Evolutionary conservation across 345 rosid species (phyloP), one percentile per base, ranked within the genome.

Genomic region (Pugionium cornutum): DNA sequence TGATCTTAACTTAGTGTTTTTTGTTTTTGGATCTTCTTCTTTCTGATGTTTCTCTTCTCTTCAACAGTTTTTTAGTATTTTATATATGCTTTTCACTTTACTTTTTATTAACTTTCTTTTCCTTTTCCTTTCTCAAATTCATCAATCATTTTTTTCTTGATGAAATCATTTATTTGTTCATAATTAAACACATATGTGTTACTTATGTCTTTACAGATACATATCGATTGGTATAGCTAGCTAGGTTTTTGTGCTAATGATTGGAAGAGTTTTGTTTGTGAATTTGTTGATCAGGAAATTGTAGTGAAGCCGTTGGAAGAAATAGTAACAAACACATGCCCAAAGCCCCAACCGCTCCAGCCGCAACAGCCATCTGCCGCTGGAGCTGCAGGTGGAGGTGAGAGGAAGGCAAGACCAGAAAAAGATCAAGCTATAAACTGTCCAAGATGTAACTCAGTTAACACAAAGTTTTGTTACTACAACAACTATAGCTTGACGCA

Each of bases 401-500:
- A 56, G 74, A 84, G 83, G 80, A 85, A 86, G 47, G 68, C 80
- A 51, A 84, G 92, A 66, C 91, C 95, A 6, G 89, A 82, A 49
- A 90, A 88, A 58, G 96, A 88, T 29, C 91, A 86, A 73, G 87
- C 89, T 50, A 52, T 88, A 68, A 94, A 91, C 82, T 94, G 99
- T 59, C 99, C 99, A 33, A 82, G 99, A 80, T 94, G 97, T 83
- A 90, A 86, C 77, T 94, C 99, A 44, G 80, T 81, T 27, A 88
- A 90, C 86, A 94, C 99, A 60, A 94, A 94, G 73, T 94, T 94
- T 77, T 94, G 99, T 72, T 94, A 94, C 76, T 94, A 94, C 80
- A 94, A 94, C 87, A 94, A 94, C 74, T 94, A 94, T 82, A 94
- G 99, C 58, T 88, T 94, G 75, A 85, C 97, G 9, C 99, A 94